Percentiles rank a stretch among this genome's conserved stretches.
phyloP scores from a whole-genome alignment of 106 monocot genomes.

The Platanthera guangdongensis region DNA sequence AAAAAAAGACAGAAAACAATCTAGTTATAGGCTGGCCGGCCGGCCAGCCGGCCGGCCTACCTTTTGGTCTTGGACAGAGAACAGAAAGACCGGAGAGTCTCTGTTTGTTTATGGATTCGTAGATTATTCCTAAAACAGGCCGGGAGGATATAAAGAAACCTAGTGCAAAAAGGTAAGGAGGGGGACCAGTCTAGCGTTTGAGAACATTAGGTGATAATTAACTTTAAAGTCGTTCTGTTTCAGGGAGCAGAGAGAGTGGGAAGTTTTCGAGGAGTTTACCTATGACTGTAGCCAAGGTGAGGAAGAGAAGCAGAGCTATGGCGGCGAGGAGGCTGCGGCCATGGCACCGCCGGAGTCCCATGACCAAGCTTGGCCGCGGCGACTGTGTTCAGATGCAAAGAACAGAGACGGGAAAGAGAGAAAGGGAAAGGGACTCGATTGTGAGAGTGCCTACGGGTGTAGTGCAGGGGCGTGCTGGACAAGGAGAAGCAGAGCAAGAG shows the following conservation, averaged over 20 bases:
- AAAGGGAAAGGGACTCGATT: not conserved
- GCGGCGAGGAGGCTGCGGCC: not conserved
- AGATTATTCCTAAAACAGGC: not conserved
- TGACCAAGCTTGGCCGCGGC: not conserved
- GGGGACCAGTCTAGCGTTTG: not conserved
- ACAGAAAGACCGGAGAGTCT: not conserved
- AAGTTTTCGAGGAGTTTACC: not conserved
- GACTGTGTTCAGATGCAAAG: not conserved
- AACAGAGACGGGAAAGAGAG: not conserved
- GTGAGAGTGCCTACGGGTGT: not conserved
- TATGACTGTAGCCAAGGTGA: not conserved
- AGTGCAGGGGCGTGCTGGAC: not conserved
- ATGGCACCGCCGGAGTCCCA: constrained; percentile 8
- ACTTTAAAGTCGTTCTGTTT: too few species aligned
- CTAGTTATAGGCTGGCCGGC: too few species aligned
- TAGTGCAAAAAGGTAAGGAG: not conserved
- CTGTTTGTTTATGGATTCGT: not conserved
- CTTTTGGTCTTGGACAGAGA: too few species aligned
- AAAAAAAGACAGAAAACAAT: not conserved
- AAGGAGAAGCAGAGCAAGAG: not conserved
- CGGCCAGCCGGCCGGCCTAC: too few species aligned
- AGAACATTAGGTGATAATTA: not conserved
- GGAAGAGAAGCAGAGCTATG: not conserved
- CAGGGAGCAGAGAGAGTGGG: not conserved
- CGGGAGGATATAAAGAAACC: not conserved